A percentile compares a stretch with the other conserved stretches of the same genome.
These are phyloP conservation scores for Solanum virginianum DNA, from an alignment of 257 asterid species.

Conservation along the genomic window DNA sequence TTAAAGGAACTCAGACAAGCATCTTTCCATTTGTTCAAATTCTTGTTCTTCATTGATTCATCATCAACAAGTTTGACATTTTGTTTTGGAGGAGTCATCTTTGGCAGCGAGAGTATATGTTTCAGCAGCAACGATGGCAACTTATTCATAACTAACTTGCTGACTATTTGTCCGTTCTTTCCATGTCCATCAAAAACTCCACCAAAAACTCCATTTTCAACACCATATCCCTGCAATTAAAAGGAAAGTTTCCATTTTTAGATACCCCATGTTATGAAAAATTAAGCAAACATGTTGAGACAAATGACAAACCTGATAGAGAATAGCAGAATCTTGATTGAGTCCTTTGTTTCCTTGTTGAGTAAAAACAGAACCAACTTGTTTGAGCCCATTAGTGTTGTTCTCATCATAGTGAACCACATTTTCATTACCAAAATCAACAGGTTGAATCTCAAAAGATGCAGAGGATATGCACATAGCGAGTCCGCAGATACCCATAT, in stretches of 20 bases:
- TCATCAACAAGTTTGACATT: slow-evolving; percentile 5
- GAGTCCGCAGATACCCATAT: slow-evolving; percentile 43
- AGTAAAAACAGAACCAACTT: slow-evolving; percentile 47
- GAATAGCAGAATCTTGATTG: slow-evolving; percentile 69
- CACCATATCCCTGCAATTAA: slow-evolving; percentile 53
- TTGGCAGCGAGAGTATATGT: slow-evolving; percentile 29
- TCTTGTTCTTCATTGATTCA: slow-evolving; percentile 18
- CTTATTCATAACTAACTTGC: slow-evolving; percentile 57
- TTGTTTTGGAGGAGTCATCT: slow-evolving; percentile 6
- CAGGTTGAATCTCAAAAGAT: slow-evolving; percentile 48
- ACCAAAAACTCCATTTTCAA: slow-evolving; percentile 45
- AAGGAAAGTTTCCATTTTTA: neutral
- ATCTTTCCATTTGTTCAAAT: slow-evolving; percentile 50
- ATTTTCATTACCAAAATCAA: slow-evolving; percentile 48
- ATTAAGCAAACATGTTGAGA: neutral
- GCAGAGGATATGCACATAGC: slow-evolving; percentile 18
- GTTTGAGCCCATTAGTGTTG: slow-evolving; percentile 1
- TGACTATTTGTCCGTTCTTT: slow-evolving; percentile 47
- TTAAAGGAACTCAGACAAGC: slow-evolving; percentile 49
- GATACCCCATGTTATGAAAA: neutral
- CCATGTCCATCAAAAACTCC: slow-evolving; percentile 95
- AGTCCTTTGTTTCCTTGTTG: slow-evolving; percentile 56
- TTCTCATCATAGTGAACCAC: slow-evolving; percentile 25
- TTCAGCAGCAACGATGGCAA: slow-evolving; percentile 49
- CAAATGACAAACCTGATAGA: slow-evolving; percentile 40